Evolutionary conservation across 1,284 basidiomycete species (phyloP).

Genomic region (Moesziomyces sp.): DNA sequence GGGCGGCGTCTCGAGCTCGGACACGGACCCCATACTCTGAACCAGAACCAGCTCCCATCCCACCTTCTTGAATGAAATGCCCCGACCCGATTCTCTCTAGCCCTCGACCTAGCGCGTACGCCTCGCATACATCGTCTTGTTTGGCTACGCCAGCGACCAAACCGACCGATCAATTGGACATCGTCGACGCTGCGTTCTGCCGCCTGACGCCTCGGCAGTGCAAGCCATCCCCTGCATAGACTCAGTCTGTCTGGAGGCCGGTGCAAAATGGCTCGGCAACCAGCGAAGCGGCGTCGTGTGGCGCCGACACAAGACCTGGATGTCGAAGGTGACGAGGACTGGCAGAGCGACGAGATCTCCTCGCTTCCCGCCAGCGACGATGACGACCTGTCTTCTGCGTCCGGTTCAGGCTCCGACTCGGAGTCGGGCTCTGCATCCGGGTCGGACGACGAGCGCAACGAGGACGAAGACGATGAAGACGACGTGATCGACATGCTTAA

Average conservation of each 20-base stretch:
- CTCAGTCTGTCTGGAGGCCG: not conserved
- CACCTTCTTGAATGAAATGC: too few species aligned
- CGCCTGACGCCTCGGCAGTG: not conserved
- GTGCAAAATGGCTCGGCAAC: constrained; percentile 23
- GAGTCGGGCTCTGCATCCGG: constrained; percentile 14
- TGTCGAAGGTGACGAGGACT: constrained; percentile 41
- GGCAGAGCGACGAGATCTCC: constrained; percentile 45
- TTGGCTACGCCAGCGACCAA: not conserved
- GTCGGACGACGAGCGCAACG: constrained; percentile 6
- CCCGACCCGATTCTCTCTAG: too few species aligned
- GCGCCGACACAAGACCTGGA: constrained; percentile 21
- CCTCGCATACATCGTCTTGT: not conserved
- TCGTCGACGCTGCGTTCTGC: too few species aligned
- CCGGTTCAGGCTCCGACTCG: constrained; percentile 10
- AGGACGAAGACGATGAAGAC: constrained; percentile 21
- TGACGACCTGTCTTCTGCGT: constrained; percentile 11
- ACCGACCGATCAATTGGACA: too few species aligned
- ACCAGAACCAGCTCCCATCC: too few species aligned
- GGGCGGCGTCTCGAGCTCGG: not conserved
- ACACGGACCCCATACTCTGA: constrained; percentile 8
- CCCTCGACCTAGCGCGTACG: too few species aligned
- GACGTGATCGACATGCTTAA: constrained; percentile 43
- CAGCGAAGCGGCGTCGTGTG: constrained; percentile 34
- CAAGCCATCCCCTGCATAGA: not conserved
- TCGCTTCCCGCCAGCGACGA: constrained; percentile 36